Percentiles rank a stretch among this genome's conserved stretches.
Evolutionary conservation across 192 early-diverging fungal species (phyloP).

Genomic region (Spizellomyces sp.): DNA sequence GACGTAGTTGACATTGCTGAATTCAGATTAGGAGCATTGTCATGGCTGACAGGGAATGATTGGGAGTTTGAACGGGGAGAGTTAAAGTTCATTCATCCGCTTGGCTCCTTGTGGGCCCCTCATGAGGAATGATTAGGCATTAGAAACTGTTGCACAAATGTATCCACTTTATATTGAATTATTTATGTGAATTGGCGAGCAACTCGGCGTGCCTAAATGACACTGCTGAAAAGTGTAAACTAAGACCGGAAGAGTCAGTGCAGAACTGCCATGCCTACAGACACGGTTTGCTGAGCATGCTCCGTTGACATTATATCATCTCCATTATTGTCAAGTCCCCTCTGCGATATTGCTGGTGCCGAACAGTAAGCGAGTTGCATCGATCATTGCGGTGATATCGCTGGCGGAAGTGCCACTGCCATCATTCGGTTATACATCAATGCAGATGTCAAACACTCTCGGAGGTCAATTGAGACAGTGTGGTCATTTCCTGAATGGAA

Average conservation of each 20-base stretch:
- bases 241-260: no score
- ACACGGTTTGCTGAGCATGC: no score
- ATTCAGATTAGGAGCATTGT: conserved; percentile 56
- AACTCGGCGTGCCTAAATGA: no score
- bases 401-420: no score
- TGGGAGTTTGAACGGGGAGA: conserved; percentile 56
- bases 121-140: conserved; percentile 16
- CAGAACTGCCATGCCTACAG: no score
- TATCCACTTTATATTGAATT: background rate
- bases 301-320: no score
- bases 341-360: no score
- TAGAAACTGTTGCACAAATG: background rate
- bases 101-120: conserved; percentile 58
- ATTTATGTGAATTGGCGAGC: no score
- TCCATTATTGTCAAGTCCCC: no score
- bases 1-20: conserved; percentile 48
- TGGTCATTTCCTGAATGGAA: conserved; percentile 8
- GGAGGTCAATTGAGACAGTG: conserved; percentile 17
- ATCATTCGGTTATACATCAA: conserved; percentile 14
- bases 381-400: no score
- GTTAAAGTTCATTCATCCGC: conserved; percentile 55
- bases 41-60: conserved; percentile 49
- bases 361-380: no score
- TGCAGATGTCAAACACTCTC: conserved; percentile 7
- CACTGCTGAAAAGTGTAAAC: no score